phyloP scores from a whole-genome alignment of 1,139 yeast genomes.

The Meyerozyma smithsonii region DNA sequence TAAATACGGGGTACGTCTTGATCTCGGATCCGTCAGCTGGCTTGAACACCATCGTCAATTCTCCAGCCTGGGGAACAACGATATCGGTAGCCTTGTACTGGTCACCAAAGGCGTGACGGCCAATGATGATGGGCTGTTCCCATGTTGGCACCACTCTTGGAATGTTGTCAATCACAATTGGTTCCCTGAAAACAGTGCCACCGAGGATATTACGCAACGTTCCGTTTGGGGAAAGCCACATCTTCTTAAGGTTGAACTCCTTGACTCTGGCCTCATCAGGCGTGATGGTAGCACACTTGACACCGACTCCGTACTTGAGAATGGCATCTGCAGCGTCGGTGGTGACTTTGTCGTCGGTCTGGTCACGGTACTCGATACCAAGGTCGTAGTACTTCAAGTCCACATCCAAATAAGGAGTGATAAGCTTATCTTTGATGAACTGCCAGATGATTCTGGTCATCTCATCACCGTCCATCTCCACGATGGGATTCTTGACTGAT shows the following conservation, averaged over 20 bases:
- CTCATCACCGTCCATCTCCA: conserved; percentile 96
- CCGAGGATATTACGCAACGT: conserved; percentile 92
- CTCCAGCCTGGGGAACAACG: conserved; percentile 75
- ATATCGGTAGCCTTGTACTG: conserved; percentile 92
- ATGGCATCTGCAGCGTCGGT: conserved; percentile 88
- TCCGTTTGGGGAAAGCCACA: conserved; percentile 98
- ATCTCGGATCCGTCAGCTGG: conserved; percentile 65
- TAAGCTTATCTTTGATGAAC: conserved; percentile 73
- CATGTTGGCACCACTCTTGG: conserved; percentile 90
- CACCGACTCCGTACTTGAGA: conserved; percentile 83
- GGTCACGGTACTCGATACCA: conserved; percentile 79
- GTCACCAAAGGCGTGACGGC: conserved; percentile 96
- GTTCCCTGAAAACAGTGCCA: conserved; percentile 96
- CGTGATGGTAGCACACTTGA: conserved; percentile 97
- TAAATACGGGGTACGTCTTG: conserved; percentile 58
- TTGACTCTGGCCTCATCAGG: conserved; percentile 94
- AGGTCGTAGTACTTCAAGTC: conserved; percentile 91
- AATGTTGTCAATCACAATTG: conserved; percentile 83
- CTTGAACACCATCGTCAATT: conserved; percentile 70
- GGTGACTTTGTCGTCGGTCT: conserved; percentile 85
- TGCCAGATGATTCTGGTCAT: conserved; percentile 93
- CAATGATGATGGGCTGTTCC: conserved; percentile 93
- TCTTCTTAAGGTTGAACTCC: conserved; percentile 84
- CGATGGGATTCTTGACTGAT: conserved; percentile 81
- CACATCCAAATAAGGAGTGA: conserved; percentile 78